A percentile compares a stretch with the other conserved stretches of the same genome.
Evolutionary conservation across 352 stramenopile species (phyloP).

Genomic region (Phytophthora pluvialis): DNA sequence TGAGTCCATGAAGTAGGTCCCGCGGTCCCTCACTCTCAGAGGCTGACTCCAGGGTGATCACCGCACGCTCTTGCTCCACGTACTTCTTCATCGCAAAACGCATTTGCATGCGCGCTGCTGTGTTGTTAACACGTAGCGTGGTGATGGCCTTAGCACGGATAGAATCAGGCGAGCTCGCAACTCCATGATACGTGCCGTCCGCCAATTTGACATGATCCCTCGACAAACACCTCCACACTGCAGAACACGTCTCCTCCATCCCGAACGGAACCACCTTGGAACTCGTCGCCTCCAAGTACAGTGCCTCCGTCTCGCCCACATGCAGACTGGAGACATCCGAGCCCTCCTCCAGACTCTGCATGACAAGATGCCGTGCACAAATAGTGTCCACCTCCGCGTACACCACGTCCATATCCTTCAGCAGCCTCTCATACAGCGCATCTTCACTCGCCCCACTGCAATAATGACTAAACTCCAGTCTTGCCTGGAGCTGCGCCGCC

Average conservation of each 20-base stretch:
- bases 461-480: slow-evolving; percentile 31
- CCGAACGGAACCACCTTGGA: slow-evolving; percentile 55
- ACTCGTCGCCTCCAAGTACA: slow-evolving; percentile 49
- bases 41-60: slow-evolving; percentile 39
- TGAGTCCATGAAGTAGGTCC: slow-evolving; percentile 43
- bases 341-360: slow-evolving; percentile 37
- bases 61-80: slow-evolving; percentile 26
- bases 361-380: slow-evolving; percentile 33
- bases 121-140: slow-evolving; percentile 39
- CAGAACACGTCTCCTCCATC: slow-evolving; percentile 41
- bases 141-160: slow-evolving; percentile 57
- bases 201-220: slow-evolving; percentile 41
- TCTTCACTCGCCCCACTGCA: slow-evolving; percentile 21
- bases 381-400: slow-evolving; percentile 40
- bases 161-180: slow-evolving; percentile 35
- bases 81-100: slow-evolving; percentile 51
- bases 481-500: slow-evolving; percentile 18
- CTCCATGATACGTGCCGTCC: slow-evolving; percentile 46
- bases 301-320: slow-evolving; percentile 26
- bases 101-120: slow-evolving; percentile 41
- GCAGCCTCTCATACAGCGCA: slow-evolving; percentile 31
- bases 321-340: slow-evolving; percentile 43
- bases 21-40: slow-evolving; percentile 41
- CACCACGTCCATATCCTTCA: slow-evolving; percentile 34
- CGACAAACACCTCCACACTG: slow-evolving; percentile 49